Percentiles rank a stretch among this genome's conserved stretches.
phyloP scores from a whole-genome alignment of 129 eudicot species.

The Gnaphalium uliginosum region DNA sequence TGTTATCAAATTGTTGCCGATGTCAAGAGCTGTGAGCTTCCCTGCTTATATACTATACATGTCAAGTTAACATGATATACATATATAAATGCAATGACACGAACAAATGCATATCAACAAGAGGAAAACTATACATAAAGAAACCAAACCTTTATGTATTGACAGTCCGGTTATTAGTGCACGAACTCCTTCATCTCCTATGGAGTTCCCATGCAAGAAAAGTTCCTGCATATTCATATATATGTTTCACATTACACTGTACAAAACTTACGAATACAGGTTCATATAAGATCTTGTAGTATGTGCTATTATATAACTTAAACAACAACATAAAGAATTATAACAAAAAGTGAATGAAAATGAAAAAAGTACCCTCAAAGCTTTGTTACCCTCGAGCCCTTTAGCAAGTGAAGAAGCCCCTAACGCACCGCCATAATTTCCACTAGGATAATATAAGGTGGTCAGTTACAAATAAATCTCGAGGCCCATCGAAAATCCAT shows the following conservation, averaged over 20 bases:
- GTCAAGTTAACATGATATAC: slow-evolving; percentile 28
- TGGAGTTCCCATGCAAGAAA: slow-evolving; percentile 76
- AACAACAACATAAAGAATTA: background rate
- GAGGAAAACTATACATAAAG: slow-evolving; percentile 8
- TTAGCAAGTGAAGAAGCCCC: slow-evolving; percentile 88
- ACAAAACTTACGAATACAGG: slow-evolving; percentile 14
- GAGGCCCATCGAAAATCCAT: background rate
- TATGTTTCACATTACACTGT: background rate
- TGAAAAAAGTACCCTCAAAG: slow-evolving; percentile 65
- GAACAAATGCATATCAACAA: background rate
- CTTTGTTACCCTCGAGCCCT: slow-evolving; percentile 93
- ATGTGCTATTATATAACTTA: slow-evolving; percentile 6
- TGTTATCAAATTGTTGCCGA: slow-evolving; percentile 79
- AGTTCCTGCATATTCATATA: slow-evolving; percentile 59
- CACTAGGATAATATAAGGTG: slow-evolving; percentile 48
- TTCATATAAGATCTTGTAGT: slow-evolving; percentile 15
- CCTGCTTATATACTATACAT: slow-evolving; percentile 46
- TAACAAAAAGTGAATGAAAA: background rate
- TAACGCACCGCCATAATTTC: slow-evolving; percentile 95
- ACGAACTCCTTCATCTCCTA: slow-evolving; percentile 94
- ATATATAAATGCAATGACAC: background rate
- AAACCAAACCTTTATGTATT: slow-evolving; percentile 59
- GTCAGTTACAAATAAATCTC: slow-evolving; percentile 10
- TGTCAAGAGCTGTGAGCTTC: slow-evolving; percentile 65
- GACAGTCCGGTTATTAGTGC: slow-evolving; percentile 77